Evolutionary conservation across 352 stramenopile species (phyloP), one percentile per base, ranked within the genome.

Genomic region (Globisporangium acanthophoron): DNA sequence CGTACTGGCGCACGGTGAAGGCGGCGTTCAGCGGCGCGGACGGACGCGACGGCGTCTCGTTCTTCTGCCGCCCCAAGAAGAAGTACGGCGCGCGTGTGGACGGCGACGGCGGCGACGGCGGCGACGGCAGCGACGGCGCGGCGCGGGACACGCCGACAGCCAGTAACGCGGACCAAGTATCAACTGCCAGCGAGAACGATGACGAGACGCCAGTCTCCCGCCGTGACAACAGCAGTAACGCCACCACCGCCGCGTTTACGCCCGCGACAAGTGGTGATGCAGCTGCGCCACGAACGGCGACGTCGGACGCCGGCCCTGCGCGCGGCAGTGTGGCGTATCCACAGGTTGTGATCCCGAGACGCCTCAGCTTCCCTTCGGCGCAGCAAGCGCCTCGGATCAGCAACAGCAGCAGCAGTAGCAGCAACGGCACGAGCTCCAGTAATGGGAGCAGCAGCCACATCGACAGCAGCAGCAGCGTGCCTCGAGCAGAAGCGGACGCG

Each of bases 1-100:
- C 24, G 20, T 53, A 61, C 55, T 61, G 55, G 55, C 20, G 33
- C 21, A 15, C 48, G 1, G 24, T 61, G 35, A 35, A 54, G 16
- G 43, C 44, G 33, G 55, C 55, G 21, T 61, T 61, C 15, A 21
- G 24, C 16, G 31, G 33, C 20, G 47, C 47, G 4, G 55, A 41
- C 15, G 55, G 55, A 1, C 55, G 40, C 16, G 20, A 21, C 46
- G 31, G 51, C 29, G 24, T 51, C 15, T 54, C 55, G 21, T 47
- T 44, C 35, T 47, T 41, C 48, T 15, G 29, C 31, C 48, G 48
- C 7, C 27, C 46, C 8, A n/a, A 18, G 24, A 52, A 52, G 27
- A 24, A 52, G 47, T 5, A 16, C 29, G 29, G 43, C 29, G 48
- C 29, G 33, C 33, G 33, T 37, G 6, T 37, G 33, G 6, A 11